Evolutionary conservation across 78 protist genomes (phyloP), one percentile per base, ranked within the genome.

Genomic region (Planoprotostelium fungivorum): DNA sequence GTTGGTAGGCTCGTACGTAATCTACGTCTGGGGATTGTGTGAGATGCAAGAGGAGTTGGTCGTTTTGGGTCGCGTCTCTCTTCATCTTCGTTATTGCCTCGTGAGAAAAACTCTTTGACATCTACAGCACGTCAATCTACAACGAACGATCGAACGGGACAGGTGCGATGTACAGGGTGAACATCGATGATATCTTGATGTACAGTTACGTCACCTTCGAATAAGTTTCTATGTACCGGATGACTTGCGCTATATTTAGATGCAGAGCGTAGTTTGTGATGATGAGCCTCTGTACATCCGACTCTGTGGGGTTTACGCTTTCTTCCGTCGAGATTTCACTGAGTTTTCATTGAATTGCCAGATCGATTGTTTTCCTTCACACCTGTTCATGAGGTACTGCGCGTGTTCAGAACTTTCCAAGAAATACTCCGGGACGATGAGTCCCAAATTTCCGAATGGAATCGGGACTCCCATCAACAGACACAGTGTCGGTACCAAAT

Each of bases 401-500:
- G n/a, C n/a, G n/a, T n/a, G n/a, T n/a, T n/a, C n/a, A n/a, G n/a
- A n/a, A n/a, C n/a, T n/a, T 34, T 51, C 88, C 34, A 31, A 34
- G 51, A 93, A 93, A 0, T 51, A 0, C 87, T 93, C 95, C 0
- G 95, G 95, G 29, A 93, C 87, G 1, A 93, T 84, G 29, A 84
- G 10, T 37, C 95, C 95, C 10, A 93, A 35, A 37, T 93, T 93
- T 31, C 93, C 95, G 37, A 37, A 95, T 0, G 99, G 99, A 0
- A 98, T 96, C 25, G 99, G 99, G 9, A 94, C 84, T 25, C 98
- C 98, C 1, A 98, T 39, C 29, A 94, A 38, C 1, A 93, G 36
- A 34, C 96, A 88, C 34, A 97, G 1, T 29, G 98, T 96, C 29
- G 99, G 97, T 28, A 94, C 97, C 31, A 98, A 86, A 86, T 98